These are phyloP conservation scores for Lachancea nothofagi DNA, from an alignment of 805 yeast genomes.

Conservation along the genomic window DNA sequence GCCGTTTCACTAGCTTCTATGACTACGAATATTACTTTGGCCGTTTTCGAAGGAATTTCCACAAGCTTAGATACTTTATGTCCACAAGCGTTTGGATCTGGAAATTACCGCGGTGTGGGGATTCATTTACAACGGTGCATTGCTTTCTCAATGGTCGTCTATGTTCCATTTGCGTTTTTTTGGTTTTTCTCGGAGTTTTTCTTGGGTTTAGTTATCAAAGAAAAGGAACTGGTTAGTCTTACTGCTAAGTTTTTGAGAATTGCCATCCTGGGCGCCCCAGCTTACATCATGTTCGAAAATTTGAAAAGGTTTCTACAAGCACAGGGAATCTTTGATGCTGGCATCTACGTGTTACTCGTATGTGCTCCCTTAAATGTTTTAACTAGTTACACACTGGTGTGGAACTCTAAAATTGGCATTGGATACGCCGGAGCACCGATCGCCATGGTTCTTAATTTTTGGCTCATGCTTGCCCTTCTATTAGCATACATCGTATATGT, in stretches of 20 bases:
- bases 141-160: conserved; percentile 50
- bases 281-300: conserved; percentile 70
- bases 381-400: conserved; percentile 66
- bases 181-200: conserved; percentile 60
- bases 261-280: conserved; percentile 69
- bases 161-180: conserved; percentile 48
- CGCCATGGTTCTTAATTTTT: conserved; percentile 65
- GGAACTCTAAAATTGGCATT: conserved; percentile 61
- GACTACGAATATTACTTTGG: conserved; percentile 77
- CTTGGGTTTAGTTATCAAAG: conserved; percentile 41
- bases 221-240: conserved; percentile 47
- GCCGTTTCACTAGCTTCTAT: conserved; percentile 80
- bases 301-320: conserved; percentile 80
- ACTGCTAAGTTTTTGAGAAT: conserved; percentile 56
- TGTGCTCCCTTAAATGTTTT: conserved; percentile 69
- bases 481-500: conserved; percentile 49
- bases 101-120: conserved; percentile 63
- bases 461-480: conserved; percentile 59
- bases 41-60: conserved; percentile 76
- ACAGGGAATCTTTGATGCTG: conserved; percentile 81
- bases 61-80: conserved; percentile 79
- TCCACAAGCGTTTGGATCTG: conserved; percentile 83
- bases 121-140: conserved; percentile 68
- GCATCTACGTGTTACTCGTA: conserved; percentile 57
- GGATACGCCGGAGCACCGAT: conserved; percentile 82